phyloP scores from a whole-genome alignment of 169 alveolate species.

The Plasmodium gonderi region DNA sequence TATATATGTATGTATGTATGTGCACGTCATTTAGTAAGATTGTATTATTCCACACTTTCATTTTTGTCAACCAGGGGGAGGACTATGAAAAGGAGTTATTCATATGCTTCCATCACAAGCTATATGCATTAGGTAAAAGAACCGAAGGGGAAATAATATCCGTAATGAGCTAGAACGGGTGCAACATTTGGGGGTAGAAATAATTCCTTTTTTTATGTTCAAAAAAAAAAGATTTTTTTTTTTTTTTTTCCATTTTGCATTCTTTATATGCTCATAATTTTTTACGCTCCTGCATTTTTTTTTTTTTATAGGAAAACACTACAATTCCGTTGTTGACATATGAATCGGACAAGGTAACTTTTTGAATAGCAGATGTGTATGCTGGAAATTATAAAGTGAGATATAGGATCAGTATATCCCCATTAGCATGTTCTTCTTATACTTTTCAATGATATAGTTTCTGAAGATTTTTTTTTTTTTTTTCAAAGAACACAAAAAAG shows the following conservation, averaged over 20 bases:
- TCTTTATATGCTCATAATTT: background rate
- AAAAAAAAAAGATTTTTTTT: background rate
- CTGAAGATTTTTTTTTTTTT: background rate
- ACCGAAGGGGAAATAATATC: no score
- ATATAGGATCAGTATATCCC: background rate
- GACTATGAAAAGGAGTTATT: conserved; percentile 41
- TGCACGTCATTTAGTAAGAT: background rate
- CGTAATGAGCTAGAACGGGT: background rate
- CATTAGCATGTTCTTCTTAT: background rate
- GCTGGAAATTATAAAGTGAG: background rate
- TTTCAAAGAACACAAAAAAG: background rate
- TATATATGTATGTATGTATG: background rate
- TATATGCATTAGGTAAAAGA: conserved; percentile 61
- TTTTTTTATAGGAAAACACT: conserved; percentile 38
- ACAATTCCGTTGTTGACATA: conserved; percentile 55
- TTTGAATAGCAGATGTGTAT: background rate
- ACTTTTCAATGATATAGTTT: background rate
- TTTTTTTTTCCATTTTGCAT: background rate
- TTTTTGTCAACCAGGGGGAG: conserved; percentile 38
- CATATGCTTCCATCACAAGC: conserved; percentile 62
- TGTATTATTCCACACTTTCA: background rate
- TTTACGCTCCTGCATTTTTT: background rate
- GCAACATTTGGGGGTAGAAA: no score
- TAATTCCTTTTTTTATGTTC: background rate
- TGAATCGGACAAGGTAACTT: background rate